A percentile compares a stretch with the other conserved stretches of the same genome.
phyloP scores from a whole-genome alignment of 2,329 filamentous ascomycete genomes.

The Colletotrichum sp. region DNA sequence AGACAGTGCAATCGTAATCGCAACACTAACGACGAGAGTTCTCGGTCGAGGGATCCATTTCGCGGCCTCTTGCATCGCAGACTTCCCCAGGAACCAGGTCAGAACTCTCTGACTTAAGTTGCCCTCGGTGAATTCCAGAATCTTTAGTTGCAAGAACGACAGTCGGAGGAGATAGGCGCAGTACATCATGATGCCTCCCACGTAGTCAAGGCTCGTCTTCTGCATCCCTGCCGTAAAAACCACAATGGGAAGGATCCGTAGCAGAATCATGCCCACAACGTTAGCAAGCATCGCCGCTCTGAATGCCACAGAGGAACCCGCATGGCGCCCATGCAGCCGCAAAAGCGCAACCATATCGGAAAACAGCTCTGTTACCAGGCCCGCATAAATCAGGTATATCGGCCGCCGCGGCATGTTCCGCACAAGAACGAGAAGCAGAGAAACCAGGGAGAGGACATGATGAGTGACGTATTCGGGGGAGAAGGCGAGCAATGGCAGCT shows the following conservation, averaged over 20 bases:
- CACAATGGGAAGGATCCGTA: neutral
- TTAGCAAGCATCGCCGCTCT: neutral
- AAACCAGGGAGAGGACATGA: constrained; percentile 16
- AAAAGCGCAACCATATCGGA: constrained; percentile 5
- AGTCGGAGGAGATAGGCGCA: neutral
- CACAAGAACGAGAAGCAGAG: neutral
- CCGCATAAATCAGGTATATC: constrained; percentile 15
- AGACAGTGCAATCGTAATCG: neutral
- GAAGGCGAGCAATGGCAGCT: constrained; percentile 15
- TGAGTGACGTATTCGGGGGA: constrained; percentile 16
- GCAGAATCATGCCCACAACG: neutral
- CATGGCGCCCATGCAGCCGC: neutral
- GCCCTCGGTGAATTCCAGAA: neutral
- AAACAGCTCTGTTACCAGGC: constrained; percentile 18
- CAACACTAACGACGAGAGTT: neutral
- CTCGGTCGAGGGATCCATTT: neutral
- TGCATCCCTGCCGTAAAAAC: neutral
- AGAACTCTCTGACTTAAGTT: neutral
- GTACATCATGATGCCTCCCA: neutral
- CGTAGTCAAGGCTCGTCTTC: neutral
- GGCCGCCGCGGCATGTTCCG: neutral
- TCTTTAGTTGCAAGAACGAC: neutral
- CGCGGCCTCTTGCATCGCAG: neutral
- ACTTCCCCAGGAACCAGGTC: neutral
- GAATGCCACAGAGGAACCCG: neutral